Conservation (phyloP, 495 filamentous ascomycete genomes). For the Penicillium paradoxum region DNA sequence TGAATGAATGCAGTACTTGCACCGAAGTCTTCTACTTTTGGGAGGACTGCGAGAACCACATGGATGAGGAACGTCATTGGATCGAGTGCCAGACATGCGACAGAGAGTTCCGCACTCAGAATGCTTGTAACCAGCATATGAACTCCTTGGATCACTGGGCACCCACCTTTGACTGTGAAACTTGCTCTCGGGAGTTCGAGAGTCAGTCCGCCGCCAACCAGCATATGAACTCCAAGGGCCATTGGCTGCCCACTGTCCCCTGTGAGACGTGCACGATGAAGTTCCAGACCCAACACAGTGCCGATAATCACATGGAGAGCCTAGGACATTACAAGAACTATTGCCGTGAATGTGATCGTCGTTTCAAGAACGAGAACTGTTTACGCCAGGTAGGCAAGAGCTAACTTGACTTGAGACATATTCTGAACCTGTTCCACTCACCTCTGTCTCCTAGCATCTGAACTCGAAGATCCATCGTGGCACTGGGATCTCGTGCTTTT, state of each 20-base stretch:
- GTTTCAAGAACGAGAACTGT: conserved; percentile 36
- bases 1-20: conserved; percentile 10
- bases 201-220: conserved; percentile 20
- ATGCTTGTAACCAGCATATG: conserved; percentile 37
- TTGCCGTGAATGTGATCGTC: conserved; percentile 31
- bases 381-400: conserved; percentile 30
- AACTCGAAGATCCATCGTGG: conserved; percentile 39
- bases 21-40: conserved; percentile 1
- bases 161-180: conserved; percentile 29
- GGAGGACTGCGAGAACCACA: conserved; percentile 21
- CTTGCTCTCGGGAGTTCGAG: conserved; percentile 27
- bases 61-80: conserved; percentile 29
- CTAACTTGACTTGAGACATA: not conserved
- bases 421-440: not conserved
- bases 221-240: conserved; percentile 29
- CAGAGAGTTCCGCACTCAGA: conserved; percentile 18
- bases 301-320: conserved; percentile 35
- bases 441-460: conserved; percentile 31
- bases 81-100: conserved; percentile 38
- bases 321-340: conserved; percentile 33
- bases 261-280: not conserved
- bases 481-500: conserved; percentile 32
- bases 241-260: not conserved
- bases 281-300: conserved; percentile 23
- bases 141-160: conserved; percentile 27